Evolutionary conservation across 1,284 basidiomycete species (phyloP).

Genomic region (Volvariella surrecta): DNA sequence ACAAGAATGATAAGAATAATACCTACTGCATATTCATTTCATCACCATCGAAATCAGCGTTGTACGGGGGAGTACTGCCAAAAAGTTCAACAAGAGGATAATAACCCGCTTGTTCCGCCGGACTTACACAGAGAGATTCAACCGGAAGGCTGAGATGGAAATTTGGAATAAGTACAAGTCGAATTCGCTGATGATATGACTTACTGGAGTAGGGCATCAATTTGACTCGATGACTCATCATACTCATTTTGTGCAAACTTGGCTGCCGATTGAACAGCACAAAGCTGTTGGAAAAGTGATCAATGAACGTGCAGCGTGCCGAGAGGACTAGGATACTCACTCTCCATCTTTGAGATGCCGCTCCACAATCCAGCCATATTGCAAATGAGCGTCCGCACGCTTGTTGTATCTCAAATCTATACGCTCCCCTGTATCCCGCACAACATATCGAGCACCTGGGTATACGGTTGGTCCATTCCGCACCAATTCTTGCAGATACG

Average conservation of each 20-base stretch:
- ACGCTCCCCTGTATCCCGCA: slow-evolving; percentile 96
- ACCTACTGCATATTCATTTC: slow-evolving; percentile 99
- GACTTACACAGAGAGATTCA: slow-evolving; percentile 92
- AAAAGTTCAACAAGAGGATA: slow-evolving; percentile 20
- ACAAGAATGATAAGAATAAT: background rate
- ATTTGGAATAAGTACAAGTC: slow-evolving; percentile 18
- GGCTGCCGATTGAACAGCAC: slow-evolving; percentile 99
- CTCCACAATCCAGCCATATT: slow-evolving; percentile 99
- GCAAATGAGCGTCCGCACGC: slow-evolving; percentile 94
- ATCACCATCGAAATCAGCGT: slow-evolving; percentile 99
- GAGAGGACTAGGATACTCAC: slow-evolving; percentile 40
- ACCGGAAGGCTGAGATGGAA: slow-evolving; percentile 70
- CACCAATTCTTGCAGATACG: slow-evolving; percentile 92
- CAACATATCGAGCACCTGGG: slow-evolving; percentile 95
- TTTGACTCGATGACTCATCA: slow-evolving; percentile 99
- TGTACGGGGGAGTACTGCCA: slow-evolving; percentile 77
- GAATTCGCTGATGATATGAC: slow-evolving; percentile 21
- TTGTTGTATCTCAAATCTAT: slow-evolving; percentile 97
- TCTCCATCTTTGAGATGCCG: slow-evolving; percentile 97
- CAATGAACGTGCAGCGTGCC: background rate
- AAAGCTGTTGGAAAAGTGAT: slow-evolving; percentile 41
- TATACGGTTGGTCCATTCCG: slow-evolving; percentile 94
- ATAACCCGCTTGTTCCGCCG: slow-evolving; percentile 8
- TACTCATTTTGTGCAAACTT: slow-evolving; percentile 99
- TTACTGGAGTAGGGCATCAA: slow-evolving; percentile 98